Evolutionary conservation across 75 land plant species (phyloP).

Genomic region (Picea glauca): DNA sequence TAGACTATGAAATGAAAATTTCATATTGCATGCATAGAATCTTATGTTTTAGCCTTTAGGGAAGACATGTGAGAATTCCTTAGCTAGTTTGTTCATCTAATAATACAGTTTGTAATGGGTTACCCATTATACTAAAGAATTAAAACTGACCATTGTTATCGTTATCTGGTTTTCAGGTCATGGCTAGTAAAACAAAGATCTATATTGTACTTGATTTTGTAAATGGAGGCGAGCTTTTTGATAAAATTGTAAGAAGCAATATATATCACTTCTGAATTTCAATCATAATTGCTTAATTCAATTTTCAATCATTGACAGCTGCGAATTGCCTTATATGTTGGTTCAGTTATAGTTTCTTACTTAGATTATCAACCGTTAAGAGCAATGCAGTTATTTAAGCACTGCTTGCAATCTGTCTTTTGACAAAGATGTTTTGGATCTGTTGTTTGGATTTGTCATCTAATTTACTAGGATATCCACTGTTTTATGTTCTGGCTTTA

Average conservation of each 20-base stretch:
- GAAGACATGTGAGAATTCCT: not conserved
- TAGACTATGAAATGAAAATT: not conserved
- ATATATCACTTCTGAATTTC: not conserved
- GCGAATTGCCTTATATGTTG: too few species aligned
- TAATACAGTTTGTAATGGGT: not conserved
- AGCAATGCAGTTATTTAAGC: not conserved
- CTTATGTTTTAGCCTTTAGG: not conserved
- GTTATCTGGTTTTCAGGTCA: constrained; percentile 43
- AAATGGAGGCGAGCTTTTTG: constrained; percentile 86
- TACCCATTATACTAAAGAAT: not conserved
- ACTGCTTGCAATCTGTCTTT: not conserved
- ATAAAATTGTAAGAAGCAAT: constrained; percentile 70
- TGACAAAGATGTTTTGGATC: too few species aligned
- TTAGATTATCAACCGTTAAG: not conserved
- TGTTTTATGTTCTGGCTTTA: not conserved
- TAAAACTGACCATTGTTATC: not conserved
- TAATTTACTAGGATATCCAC: not conserved
- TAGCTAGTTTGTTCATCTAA: not conserved
- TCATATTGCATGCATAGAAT: not conserved
- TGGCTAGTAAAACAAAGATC: constrained; percentile 92
- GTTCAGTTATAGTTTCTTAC: not conserved
- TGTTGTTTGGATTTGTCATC: not conserved
- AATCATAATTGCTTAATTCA: not conserved
- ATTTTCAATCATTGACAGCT: too few species aligned
- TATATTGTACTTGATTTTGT: constrained; percentile 88